phyloP scores from a whole-genome alignment of 179 eudicot species.

The Pouteria campechiana region DNA sequence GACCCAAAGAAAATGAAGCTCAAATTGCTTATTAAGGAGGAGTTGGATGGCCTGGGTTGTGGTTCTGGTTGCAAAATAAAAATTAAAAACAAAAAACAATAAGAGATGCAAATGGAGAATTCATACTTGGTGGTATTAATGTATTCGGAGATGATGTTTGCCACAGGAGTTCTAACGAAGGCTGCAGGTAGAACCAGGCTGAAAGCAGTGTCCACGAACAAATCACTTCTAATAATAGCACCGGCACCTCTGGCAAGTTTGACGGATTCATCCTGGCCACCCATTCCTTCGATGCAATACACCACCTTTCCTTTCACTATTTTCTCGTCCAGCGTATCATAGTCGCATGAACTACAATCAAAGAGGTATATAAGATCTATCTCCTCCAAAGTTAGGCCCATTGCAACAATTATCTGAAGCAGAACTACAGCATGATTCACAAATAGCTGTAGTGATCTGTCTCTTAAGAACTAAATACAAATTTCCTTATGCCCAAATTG shows the following conservation, averaged over 20 bases:
- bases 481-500: too few relatives aligned
- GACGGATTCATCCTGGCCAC: conserved; percentile 26
- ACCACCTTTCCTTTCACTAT: conserved; percentile 58
- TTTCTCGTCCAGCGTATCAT: conserved; percentile 17
- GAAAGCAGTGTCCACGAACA: conserved; percentile 14
- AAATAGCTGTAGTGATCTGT: too few relatives aligned
- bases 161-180: conserved; percentile 11
- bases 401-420: too few relatives aligned
- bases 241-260: conserved; percentile 29
- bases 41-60: too few relatives aligned
- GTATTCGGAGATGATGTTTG: conserved; percentile 28
- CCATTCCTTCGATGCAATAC: conserved; percentile 33
- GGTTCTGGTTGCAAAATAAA: too few relatives aligned
- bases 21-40: too few relatives aligned
- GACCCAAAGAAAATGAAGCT: too few relatives aligned
- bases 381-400: too few relatives aligned
- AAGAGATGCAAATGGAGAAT: not conserved
- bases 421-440: too few relatives aligned
- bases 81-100: too few relatives aligned
- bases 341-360: conserved; percentile 39
- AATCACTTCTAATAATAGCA: conserved; percentile 28
- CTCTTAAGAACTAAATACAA: too few relatives aligned
- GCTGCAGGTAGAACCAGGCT: conserved; percentile 31
- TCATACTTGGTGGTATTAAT: conserved; percentile 67
- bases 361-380: too few relatives aligned